Conservation (phyloP, 1,284 basidiomycete genomes). For the Salmacisia buchloeana region DNA sequence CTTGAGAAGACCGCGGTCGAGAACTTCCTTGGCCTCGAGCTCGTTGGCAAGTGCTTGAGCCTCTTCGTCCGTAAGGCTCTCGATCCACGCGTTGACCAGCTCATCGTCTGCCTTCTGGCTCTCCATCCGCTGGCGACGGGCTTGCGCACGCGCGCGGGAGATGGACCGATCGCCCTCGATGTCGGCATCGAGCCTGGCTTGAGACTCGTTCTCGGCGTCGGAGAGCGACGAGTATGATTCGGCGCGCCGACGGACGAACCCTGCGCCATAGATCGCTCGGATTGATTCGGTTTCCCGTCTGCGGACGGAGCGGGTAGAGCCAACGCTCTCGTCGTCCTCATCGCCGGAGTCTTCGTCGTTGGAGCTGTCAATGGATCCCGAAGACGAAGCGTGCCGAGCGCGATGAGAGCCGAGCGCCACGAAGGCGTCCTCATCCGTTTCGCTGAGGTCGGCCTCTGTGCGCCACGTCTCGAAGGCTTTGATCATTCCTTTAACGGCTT, state of each 20-base stretch:
- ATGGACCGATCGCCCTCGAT: constrained; percentile 9
- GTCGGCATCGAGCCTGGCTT: constrained; percentile 4
- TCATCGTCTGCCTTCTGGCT: constrained; percentile 21
- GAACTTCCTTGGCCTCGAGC: constrained; percentile 22
- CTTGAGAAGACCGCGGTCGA: constrained; percentile 18
- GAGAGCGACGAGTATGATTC: constrained; percentile 25
- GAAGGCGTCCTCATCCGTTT: constrained; percentile 16
- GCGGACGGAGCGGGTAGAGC: neutral
- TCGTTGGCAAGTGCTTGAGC: constrained; percentile 27
- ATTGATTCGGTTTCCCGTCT: constrained; percentile 5
- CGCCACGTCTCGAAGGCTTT: constrained; percentile 31
- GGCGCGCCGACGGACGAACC: constrained; percentile 31
- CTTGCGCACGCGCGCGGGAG: constrained; percentile 5
- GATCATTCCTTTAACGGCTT: constrained; percentile 34
- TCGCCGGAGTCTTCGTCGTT: no score
- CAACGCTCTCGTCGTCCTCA: neutral
- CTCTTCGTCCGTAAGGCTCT: constrained; percentile 22
- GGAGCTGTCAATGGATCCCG: neutral
- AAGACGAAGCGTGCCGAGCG: neutral
- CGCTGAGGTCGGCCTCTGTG: constrained; percentile 11
- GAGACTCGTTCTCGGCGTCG: constrained; percentile 18
- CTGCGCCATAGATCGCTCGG: constrained; percentile 23
- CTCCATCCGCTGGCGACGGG: neutral
- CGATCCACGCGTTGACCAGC: constrained; percentile 16
- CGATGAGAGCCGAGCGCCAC: constrained; percentile 13